A percentile compares a stretch with the other conserved stretches of the same genome.
Conservation (phyloP, 164 flowering plant species). For the Pachysandra terminalis region DNA sequence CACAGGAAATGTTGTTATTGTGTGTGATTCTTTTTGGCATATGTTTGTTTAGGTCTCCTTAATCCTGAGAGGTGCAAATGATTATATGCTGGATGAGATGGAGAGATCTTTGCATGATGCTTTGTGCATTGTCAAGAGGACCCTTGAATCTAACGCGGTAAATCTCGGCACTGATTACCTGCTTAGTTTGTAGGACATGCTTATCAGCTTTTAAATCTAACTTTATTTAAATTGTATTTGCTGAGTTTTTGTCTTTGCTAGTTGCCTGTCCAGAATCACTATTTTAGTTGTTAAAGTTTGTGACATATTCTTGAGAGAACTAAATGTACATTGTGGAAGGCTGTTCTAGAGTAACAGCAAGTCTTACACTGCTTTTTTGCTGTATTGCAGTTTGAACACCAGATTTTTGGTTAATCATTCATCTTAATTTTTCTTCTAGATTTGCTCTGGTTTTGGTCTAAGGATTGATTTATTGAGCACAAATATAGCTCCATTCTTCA, state of each 20-base stretch:
- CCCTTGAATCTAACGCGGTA: constrained; percentile 92
- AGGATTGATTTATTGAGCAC: no score
- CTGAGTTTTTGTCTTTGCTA: not conserved
- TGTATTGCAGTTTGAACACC: no score
- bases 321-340: no score
- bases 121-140: constrained; percentile 90
- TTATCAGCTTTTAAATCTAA: not conserved
- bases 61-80: constrained; percentile 97
- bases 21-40: constrained; percentile 7
- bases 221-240: not conserved
- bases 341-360: no score
- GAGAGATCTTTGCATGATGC: constrained; percentile 98
- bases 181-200: not conserved
- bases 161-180: not conserved
- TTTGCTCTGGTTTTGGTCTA: no score
- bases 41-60: constrained; percentile 65
- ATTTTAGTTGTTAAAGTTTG: no score
- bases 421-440: no score
- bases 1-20: not conserved
- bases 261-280: not conserved
- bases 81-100: constrained; percentile 99
- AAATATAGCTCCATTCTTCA: no score
- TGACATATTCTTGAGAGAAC: no score
- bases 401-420: no score
- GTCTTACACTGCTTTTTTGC: no score